Evolutionary conservation across 2,329 filamentous ascomycete genomes (phyloP).

Genomic region (Colletotrichum lindemuthianum): DNA sequence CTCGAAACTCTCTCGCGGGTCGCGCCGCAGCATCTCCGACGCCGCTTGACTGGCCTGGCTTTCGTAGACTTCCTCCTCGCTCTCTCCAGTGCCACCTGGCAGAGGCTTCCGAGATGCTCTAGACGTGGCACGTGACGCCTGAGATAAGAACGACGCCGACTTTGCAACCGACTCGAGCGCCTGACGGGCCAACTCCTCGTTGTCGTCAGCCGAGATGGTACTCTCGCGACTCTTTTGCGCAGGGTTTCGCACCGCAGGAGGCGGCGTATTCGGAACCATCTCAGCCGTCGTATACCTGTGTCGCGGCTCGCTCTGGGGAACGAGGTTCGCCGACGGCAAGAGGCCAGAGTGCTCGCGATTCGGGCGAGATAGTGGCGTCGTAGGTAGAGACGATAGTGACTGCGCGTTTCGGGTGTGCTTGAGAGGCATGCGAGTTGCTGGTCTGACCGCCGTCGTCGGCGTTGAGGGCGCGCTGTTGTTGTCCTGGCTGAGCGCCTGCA

Average conservation of each 20-base stretch:
- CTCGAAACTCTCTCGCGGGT: slow-evolving; percentile 64
- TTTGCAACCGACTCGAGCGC: slow-evolving; percentile 65
- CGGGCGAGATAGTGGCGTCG: slow-evolving; percentile 72
- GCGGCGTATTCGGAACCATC: slow-evolving; percentile 52
- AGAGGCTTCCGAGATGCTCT: slow-evolving; percentile 31
- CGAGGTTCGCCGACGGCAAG: slow-evolving; percentile 70
- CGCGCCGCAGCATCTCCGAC: slow-evolving; percentile 76
- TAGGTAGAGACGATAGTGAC: slow-evolving; percentile 85
- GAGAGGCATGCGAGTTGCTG: slow-evolving; percentile 58
- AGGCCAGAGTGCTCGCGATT: slow-evolving; percentile 59
- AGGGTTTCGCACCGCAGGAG: slow-evolving; percentile 58
- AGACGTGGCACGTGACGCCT: slow-evolving; percentile 40
- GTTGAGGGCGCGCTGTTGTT: slow-evolving; percentile 80
- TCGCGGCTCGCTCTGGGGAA: slow-evolving; percentile 67
- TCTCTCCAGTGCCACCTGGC: slow-evolving; percentile 44
- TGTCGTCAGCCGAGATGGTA: slow-evolving; percentile 78
- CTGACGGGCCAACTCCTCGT: slow-evolving; percentile 65
- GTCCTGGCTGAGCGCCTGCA: slow-evolving; percentile 84
- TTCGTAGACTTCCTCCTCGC: slow-evolving; percentile 73
- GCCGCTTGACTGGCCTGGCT: slow-evolving; percentile 84
- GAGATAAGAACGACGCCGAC: slow-evolving; percentile 47
- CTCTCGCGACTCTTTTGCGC: slow-evolving; percentile 81
- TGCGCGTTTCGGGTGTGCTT: slow-evolving; percentile 81
- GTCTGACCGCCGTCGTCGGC: slow-evolving; percentile 61
- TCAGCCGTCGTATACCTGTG: slow-evolving; percentile 54